Evolutionary conservation across 805 yeast species (phyloP).

Genomic region (Saturnispora bothae): DNA sequence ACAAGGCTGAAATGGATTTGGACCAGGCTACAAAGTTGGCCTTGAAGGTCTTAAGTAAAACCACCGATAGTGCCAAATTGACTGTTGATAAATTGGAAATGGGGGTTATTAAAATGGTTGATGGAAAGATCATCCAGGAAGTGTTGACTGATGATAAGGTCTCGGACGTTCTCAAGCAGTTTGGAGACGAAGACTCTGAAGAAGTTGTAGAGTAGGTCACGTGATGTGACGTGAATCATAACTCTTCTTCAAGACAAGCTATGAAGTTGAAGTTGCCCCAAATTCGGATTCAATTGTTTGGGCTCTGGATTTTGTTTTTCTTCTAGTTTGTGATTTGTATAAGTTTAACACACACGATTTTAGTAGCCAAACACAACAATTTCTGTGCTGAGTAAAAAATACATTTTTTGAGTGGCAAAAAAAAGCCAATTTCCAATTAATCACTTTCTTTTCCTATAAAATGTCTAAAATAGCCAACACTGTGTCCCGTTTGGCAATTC

Average conservation of each 20-base stretch:
- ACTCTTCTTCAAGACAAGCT: no score
- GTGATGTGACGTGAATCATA: no score
- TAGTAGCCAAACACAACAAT: no score
- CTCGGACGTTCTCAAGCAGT: constrained; percentile 57
- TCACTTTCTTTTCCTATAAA: not conserved
- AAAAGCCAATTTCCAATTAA: no score
- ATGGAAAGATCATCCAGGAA: constrained; percentile 49
- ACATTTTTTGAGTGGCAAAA: no score
- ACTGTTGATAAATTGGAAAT: constrained; percentile 88
- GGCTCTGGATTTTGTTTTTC: no score
- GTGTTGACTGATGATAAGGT: constrained; percentile 77
- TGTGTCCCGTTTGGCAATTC: constrained; percentile 48
- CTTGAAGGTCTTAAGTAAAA: constrained; percentile 81
- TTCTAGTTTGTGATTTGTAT: no score
- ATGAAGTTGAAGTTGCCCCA: no score
- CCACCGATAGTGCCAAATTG: constrained; percentile 81
- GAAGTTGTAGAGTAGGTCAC: constrained; percentile 34
- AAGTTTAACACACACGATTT: no score
- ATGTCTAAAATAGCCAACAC: constrained; percentile 34
- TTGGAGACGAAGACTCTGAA: constrained; percentile 43
- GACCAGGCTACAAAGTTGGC: constrained; percentile 81
- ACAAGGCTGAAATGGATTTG: constrained; percentile 65
- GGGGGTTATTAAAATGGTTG: constrained; percentile 56
- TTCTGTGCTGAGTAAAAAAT: no score
- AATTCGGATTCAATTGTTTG: no score